These are phyloP conservation scores for Aurinia saxatilis DNA, from an alignment of 345 rosid genomes.

Conservation along the genomic window DNA sequence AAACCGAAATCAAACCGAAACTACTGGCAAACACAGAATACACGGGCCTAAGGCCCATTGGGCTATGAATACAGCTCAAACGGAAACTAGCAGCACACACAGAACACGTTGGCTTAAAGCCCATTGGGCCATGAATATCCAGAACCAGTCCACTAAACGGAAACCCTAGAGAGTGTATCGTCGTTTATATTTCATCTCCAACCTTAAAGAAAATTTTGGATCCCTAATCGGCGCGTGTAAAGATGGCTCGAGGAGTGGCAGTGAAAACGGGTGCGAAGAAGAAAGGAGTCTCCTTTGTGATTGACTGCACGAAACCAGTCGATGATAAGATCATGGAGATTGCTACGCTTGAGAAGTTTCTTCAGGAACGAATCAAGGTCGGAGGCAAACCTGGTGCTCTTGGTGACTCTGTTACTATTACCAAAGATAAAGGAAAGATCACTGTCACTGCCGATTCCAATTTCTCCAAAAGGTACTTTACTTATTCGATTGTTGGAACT, in stretches of 20 bases:
- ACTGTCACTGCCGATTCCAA: conserved; percentile 48
- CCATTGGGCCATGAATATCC: not conserved
- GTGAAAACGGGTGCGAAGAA: conserved; percentile 40
- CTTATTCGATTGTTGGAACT: too few species aligned
- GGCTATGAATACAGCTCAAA: too few species aligned
- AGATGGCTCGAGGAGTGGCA: conserved; percentile 30
- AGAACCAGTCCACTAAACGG: not conserved
- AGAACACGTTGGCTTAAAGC: not conserved
- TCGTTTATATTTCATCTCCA: not conserved
- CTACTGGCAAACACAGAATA: too few species aligned
- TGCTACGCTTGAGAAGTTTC: conserved; percentile 72
- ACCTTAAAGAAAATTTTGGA: too few species aligned
- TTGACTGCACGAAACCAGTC: conserved; percentile 70
- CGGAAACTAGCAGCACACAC: too few species aligned
- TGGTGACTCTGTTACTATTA: conserved; percentile 48
- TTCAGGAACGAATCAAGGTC: conserved; percentile 78
- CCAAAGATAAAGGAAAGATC: conserved; percentile 47
- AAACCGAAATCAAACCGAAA: not conserved
- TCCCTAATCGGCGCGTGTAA: not conserved
- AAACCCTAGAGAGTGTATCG: not conserved
- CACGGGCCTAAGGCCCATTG: too few species aligned
- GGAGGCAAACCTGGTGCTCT: conserved; percentile 83
- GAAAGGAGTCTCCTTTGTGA: conserved; percentile 48
- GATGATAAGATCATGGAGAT: conserved; percentile 80
- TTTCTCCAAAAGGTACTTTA: conserved; percentile 61